phyloP scores from a whole-genome alignment of 2,329 filamentous ascomycete genomes.

The Fusarium lateritium region DNA sequence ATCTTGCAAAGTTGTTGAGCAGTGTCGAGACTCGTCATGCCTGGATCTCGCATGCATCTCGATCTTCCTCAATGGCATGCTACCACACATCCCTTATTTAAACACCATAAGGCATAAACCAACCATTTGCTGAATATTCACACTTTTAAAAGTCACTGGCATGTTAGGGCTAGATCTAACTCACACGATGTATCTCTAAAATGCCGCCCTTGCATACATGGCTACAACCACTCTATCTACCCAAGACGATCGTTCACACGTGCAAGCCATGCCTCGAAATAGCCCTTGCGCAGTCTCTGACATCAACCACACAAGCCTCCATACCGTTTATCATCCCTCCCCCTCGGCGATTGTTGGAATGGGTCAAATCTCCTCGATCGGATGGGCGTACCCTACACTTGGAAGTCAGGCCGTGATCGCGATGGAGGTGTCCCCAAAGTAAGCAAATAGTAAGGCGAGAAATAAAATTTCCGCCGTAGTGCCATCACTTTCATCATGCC shows the following conservation, averaged over 20 bases:
- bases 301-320: conserved; percentile 25
- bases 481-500: conserved; percentile 3
- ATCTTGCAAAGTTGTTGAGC: background rate
- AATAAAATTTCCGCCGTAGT: background rate
- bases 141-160: background rate
- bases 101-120: conserved; percentile 1
- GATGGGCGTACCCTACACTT: conserved; percentile 19
- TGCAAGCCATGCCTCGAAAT: conserved; percentile 25
- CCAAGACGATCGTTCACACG: conserved; percentile 18
- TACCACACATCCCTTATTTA: conserved; percentile 17
- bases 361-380: conserved; percentile 4
- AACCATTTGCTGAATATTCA: conserved; percentile 3
- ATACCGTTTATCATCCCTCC: conserved; percentile 17
- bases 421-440: background rate
- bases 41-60: conserved; percentile 16
- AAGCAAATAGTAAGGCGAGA: background rate
- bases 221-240: conserved; percentile 10
- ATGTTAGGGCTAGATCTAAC: conserved; percentile 21
- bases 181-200: conserved; percentile 1
- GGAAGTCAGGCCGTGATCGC: background rate
- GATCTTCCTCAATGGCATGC: conserved; percentile 28
- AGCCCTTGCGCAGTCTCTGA: conserved; percentile 16
- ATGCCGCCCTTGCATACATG: conserved; percentile 25
- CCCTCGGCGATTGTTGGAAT: conserved; percentile 28
- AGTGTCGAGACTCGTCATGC: background rate